These are phyloP conservation scores for Fragaria vesca DNA, from an alignment of 306 rosid genomes.

Conservation along the genomic window DNA sequence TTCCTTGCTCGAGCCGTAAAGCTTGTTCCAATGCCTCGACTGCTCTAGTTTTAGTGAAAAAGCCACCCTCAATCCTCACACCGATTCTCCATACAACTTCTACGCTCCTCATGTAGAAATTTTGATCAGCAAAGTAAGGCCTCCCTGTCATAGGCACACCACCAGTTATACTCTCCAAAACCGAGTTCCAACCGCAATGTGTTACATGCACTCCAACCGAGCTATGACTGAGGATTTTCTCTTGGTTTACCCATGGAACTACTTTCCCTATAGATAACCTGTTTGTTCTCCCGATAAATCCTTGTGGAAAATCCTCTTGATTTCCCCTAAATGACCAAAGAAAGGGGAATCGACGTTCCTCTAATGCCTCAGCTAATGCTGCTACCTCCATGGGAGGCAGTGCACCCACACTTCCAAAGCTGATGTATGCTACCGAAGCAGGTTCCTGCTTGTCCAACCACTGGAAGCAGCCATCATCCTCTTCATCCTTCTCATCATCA, in stretches of 20 bases:
- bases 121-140: not conserved
- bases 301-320: not conserved
- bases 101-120: not conserved
- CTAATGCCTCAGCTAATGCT: not conserved
- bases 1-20: not conserved
- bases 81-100: not conserved
- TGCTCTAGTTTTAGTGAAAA: not conserved
- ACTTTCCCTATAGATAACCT: not conserved
- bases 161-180: not conserved
- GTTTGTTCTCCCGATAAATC: not conserved
- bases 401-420: not conserved
- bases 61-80: not conserved
- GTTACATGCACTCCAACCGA: not conserved
- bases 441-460: not conserved
- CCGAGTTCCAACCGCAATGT: not conserved
- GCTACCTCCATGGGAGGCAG: not conserved
- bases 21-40: not conserved
- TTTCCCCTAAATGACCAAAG: not conserved
- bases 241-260: not conserved
- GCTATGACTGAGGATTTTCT: not conserved
- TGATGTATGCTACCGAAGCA: not conserved
- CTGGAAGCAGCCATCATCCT: not conserved
- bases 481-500: not conserved
- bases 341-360: not conserved
- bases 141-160: not conserved